Conservation (phyloP, 257 asterid species). For the Prunella vulgaris region DNA sequence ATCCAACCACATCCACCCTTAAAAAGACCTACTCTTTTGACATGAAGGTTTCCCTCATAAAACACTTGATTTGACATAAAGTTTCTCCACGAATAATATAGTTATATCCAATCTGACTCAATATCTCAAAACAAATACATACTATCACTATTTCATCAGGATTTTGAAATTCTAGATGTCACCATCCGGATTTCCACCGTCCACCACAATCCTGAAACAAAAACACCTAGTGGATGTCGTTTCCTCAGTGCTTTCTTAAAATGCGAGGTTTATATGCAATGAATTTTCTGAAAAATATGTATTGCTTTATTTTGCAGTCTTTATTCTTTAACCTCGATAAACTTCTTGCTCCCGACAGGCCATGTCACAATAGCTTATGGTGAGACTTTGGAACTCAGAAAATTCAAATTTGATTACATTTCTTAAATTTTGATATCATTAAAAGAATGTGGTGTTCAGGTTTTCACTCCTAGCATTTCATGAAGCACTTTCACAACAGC, state of each 20-base stretch:
- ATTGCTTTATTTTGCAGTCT: conserved; percentile 49
- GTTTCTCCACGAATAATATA: no score
- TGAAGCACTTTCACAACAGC: conserved; percentile 65
- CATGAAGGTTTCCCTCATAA: no score
- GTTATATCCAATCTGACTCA: no score
- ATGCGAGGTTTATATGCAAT: not conserved
- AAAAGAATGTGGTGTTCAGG: conserved; percentile 42
- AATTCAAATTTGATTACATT: not conserved
- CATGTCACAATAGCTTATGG: conserved; percentile 92
- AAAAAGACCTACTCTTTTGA: no score
- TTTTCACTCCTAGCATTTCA: conserved; percentile 82
- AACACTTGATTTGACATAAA: not conserved
- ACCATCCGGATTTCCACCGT: not conserved
- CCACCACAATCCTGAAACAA: not conserved
- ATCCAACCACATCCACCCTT: no score
- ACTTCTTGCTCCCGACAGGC: conserved; percentile 76
- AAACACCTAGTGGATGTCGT: not conserved
- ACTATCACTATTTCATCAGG: not conserved
- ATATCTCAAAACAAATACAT: not conserved
- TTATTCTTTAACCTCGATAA: conserved; percentile 76
- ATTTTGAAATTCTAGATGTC: no score
- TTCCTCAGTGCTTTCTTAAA: not conserved
- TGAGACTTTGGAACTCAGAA: conserved; percentile 27
- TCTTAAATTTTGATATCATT: conserved; percentile 12
- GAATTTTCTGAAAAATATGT: not conserved